A percentile compares a stretch with the other conserved stretches of the same genome.
Conservation (phyloP, 495 filamentous ascomycete species). For the Tuber microsphaerosporum region DNA sequence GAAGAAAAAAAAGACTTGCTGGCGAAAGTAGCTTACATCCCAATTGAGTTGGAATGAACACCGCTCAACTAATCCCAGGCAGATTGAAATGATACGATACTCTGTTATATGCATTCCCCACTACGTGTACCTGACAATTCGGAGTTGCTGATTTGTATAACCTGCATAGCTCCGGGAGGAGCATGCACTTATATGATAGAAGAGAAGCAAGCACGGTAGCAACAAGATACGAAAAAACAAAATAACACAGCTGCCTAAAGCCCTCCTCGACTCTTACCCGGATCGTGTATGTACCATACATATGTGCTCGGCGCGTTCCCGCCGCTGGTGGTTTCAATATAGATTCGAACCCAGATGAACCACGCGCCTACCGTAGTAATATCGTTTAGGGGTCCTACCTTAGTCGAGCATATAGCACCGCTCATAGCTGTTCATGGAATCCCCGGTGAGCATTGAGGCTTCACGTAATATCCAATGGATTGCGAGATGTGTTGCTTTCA, state of each 20-base stretch:
- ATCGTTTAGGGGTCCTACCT: not conserved
- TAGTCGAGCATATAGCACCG: not conserved
- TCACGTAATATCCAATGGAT: not conserved
- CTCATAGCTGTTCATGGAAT: not conserved
- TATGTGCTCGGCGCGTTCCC: constrained; percentile 1
- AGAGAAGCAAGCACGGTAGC: not conserved
- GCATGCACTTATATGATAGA: not conserved
- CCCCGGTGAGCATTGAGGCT: not conserved
- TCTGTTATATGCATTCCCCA: not conserved
- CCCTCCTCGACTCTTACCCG: not conserved
- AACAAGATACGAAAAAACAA: not conserved
- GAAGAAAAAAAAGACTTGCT: not conserved
- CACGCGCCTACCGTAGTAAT: not conserved
- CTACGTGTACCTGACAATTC: not conserved
- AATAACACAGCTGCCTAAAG: not conserved
- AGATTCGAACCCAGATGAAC: not conserved
- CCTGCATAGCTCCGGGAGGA: not conserved
- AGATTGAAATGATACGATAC: not conserved
- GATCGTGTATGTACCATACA: not conserved
- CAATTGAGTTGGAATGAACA: not conserved
- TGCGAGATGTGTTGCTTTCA: not conserved
- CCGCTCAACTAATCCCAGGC: not conserved
- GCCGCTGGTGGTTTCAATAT: not conserved
- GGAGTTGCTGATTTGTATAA: not conserved
- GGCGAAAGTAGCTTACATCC: not conserved